Conservation (phyloP, 331 rosid species). For the Acacia pycnantha region DNA sequence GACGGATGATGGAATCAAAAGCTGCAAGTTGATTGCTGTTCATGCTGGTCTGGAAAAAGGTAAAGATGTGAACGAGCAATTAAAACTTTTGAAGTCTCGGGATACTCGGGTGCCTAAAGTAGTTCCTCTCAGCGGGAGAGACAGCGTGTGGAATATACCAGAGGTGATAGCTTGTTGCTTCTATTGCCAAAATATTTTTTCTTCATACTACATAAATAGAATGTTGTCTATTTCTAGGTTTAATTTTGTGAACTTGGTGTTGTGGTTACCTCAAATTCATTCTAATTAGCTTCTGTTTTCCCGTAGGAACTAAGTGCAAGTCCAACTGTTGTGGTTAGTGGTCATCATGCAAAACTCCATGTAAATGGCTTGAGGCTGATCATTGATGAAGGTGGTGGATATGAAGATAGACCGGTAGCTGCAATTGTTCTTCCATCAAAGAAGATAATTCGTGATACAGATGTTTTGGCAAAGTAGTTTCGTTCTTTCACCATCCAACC, state of each 20-base stretch:
- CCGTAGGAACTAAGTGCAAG: slow-evolving; percentile 58
- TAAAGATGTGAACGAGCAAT: slow-evolving; percentile 61
- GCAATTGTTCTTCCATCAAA: slow-evolving; percentile 78
- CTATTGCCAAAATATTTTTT: background rate
- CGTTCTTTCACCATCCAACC: background rate
- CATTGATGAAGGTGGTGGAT: slow-evolving; percentile 87
- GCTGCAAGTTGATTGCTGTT: slow-evolving; percentile 82
- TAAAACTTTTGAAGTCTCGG: slow-evolving; percentile 59
- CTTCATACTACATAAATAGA: background rate
- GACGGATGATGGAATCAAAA: slow-evolving; percentile 51
- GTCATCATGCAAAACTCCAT: slow-evolving; percentile 87
- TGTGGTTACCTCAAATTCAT: slow-evolving; percentile 12
- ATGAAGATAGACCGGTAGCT: slow-evolving; percentile 60
- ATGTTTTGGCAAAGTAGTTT: slow-evolving; percentile 43
- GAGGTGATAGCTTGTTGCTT: slow-evolving; percentile 52
- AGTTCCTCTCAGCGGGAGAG: slow-evolving; percentile 69
- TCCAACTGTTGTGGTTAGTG: slow-evolving; percentile 73
- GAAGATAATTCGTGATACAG: slow-evolving; percentile 74
- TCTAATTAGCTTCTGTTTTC: background rate
- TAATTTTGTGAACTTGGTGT: background rate
- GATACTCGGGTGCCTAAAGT: slow-evolving; percentile 73
- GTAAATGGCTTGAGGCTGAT: slow-evolving; percentile 72
- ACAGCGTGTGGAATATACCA: slow-evolving; percentile 75
- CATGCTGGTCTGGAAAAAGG: slow-evolving; percentile 87
- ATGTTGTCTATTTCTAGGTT: background rate